Evolutionary conservation across 257 asterid species (phyloP), one percentile per base, ranked within the genome.

Genomic region (Fraxinus cuspidata): DNA sequence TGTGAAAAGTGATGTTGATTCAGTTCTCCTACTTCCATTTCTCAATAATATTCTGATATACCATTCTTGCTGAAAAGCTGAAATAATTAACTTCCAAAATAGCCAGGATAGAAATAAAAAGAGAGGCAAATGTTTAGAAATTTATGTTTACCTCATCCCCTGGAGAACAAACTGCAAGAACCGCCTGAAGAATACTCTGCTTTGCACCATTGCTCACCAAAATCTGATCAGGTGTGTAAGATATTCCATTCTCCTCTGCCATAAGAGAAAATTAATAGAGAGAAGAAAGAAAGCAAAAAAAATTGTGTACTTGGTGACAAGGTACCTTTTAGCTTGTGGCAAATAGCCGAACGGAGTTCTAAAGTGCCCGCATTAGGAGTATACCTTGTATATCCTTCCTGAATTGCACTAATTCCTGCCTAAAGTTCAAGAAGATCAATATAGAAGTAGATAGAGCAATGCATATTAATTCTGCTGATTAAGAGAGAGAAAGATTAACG

Each of bases 131-230:
- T 23, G 32, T 63, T 8, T 63, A 10, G 31, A 84, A 66, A 34
- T 76, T 27, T 25, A 34, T 31, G 64, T 47, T 72, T 86, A 91
- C 99, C 97, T 95, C 98, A 71, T 95, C 99, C 81, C 97, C 99
- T 15, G 98, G 97, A 19, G 99, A 89, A 80, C 99, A 96, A 58
- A 93, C 98, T 11, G 98, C 97, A 74, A 93, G 89, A 78, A 96
- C 90, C 56, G 99, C 99, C 84, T 96, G 99, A 76, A 92, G 81
- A 81, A 85, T 90, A 83, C 97, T 87, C 86, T 91, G 98, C 77
- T 95, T 93, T 64, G 99, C 99, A 28, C 99, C 99, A 83, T 95
- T 95, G 79, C 99, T 93, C 47, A 95, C 98, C 90, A 93, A 72
- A 83, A 95, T 84, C 87, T 93, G 90, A 77, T 96, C 97, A 28